Evolutionary conservation across 495 filamentous ascomycete species (phyloP).

Genomic region (Penicillium goetzii): DNA sequence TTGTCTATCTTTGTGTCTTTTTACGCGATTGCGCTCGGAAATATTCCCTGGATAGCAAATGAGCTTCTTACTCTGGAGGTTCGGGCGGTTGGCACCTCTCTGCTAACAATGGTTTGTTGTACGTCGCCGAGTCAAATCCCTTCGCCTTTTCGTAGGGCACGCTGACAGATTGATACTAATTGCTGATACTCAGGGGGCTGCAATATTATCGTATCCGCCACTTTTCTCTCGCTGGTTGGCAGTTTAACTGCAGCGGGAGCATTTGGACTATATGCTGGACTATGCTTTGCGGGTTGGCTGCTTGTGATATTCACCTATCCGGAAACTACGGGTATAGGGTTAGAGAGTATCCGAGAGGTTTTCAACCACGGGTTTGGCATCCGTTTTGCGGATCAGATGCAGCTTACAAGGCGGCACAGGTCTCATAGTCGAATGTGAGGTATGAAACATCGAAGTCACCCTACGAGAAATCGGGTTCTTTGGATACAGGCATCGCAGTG

Average conservation of each 20-base stretch:
- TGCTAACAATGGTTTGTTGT: neutral
- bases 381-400: neutral
- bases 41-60: neutral
- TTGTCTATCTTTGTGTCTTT: neutral
- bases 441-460: neutral
- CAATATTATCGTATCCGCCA: neutral
- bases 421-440: neutral
- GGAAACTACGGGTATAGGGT: neutral
- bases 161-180: neutral
- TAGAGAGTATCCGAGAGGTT: neutral
- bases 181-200: neutral
- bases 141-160: too few species aligned
- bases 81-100: neutral
- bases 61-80: neutral
- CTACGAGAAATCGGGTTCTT: neutral
- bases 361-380: neutral
- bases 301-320: neutral
- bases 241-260: neutral
- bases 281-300: neutral
- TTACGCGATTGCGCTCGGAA: neutral
- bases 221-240: neutral
- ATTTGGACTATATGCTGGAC: neutral
- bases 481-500: neutral
- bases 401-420: neutral
- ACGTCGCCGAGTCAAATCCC: neutral